Base-by-base conservation (phyloP, 768 basidiomycete genomes). In the Boletus rufocinnamomeus region DNA sequence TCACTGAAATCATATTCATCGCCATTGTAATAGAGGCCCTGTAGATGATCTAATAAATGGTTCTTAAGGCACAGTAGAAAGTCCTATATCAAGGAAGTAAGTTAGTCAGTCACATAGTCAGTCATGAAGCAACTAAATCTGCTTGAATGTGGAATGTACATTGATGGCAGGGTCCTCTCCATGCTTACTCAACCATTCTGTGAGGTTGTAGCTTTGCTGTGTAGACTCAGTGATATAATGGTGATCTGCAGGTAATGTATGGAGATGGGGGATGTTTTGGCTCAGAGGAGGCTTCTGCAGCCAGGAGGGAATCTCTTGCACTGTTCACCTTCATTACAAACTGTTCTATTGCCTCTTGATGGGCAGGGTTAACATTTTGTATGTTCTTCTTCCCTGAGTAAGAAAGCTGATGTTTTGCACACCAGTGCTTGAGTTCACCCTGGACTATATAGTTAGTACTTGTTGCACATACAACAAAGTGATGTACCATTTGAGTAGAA, bases 391-490 rank as follows among this genome's bases (percentile, higher is more conserved):
- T 52, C 4, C 52, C 52, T 10, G 28, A 52, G 4, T 2, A n/a
- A 1, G 6, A 54, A 54, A 79, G 81, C 13, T 72, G 55, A 0
- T 60, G 61, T 59, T 82, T 81, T 13, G 74, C 58, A 0, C 41
- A 54, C 0, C 66, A 54, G 50, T 81, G 79, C 44, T 77, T 68
- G 0, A 72, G 66, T 60, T 80, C 77, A 10, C 76, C 74, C 78
- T 79, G 21, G 0, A 0, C 21, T 52, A 1, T 10, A 25, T 2
- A 0, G 21, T 21, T n/a, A 30, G 17, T 25, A 13, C 34, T 34
- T 4, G 13, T 10, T 6, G 2, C 4, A 7, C 1, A 17, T 10
- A 19, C 6, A 6, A n/a, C n/a, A 30, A 2, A 17, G 3, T 11
- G 16, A 6, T 30, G 11, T 32, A 51, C 41, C 8, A 52, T 43